Conservation (phyloP, 768 basidiomycete species). For the Galerina sulciceps region DNA sequence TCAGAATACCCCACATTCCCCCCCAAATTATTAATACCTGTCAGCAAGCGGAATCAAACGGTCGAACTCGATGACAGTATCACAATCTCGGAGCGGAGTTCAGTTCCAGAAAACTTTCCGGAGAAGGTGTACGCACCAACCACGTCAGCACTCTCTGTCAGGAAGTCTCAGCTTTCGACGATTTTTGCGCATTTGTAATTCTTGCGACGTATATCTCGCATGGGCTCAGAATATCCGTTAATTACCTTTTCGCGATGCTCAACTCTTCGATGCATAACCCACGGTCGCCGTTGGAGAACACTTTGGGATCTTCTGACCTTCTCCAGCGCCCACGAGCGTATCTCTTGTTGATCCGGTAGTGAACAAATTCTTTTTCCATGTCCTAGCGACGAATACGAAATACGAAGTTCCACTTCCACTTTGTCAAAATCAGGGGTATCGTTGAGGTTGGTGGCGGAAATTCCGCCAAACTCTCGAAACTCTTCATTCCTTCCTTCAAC, state of each 20-base stretch:
- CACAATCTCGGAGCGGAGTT: conserved; percentile 12
- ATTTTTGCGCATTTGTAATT: conserved; percentile 9
- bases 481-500: conserved; percentile 16
- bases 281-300: conserved; percentile 22
- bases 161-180: conserved; percentile 2
- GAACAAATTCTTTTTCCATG: conserved; percentile 24
- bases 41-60: conserved; percentile 6
- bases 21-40: conserved; percentile 4
- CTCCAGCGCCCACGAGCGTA: conserved; percentile 13
- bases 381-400: conserved; percentile 13
- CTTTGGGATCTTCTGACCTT: conserved; percentile 12
- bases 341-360: conserved; percentile 25
- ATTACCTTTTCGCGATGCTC: not conserved
- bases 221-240: not conserved
- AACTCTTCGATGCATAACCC: conserved; percentile 14
- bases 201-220: not conserved
- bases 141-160: conserved; percentile 2
- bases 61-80: conserved; percentile 4
- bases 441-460: not conserved
- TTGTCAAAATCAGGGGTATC: conserved; percentile 2
- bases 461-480: not conserved
- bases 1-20: conserved; percentile 21
- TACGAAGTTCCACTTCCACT: not conserved
- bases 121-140: not conserved
- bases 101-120: not conserved